Evolutionary conservation across 306 rosid species (phyloP).

Genomic region (Mimosa bimucronata): DNA sequence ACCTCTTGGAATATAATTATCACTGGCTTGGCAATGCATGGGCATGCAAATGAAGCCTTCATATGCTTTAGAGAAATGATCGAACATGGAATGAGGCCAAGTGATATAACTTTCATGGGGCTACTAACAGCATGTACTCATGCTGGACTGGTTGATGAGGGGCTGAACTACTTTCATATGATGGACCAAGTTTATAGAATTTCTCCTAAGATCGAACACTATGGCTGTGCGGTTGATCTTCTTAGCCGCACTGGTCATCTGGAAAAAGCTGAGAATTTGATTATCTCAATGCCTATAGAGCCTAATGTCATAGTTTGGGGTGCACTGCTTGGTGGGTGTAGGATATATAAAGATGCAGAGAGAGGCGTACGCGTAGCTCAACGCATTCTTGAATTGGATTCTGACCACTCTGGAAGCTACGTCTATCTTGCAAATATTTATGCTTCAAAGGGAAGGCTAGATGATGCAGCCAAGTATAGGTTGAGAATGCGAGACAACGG

Average conservation of each 20-base stretch:
- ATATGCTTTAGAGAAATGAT: slow-evolving; percentile 23
- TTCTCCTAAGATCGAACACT: slow-evolving; percentile 24
- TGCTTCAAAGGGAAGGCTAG: slow-evolving; percentile 27
- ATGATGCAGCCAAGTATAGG: slow-evolving; percentile 14
- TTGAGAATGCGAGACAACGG: slow-evolving; percentile 20
- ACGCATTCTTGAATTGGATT: slow-evolving; percentile 22
- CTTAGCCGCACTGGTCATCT: slow-evolving; percentile 19
- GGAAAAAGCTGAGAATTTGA: slow-evolving; percentile 23
- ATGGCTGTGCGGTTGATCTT: slow-evolving; percentile 24
- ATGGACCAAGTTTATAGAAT: slow-evolving; percentile 23
- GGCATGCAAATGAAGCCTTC: slow-evolving; percentile 30
- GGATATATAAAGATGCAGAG: slow-evolving; percentile 17
- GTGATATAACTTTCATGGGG: slow-evolving; percentile 28
- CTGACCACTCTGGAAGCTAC: slow-evolving; percentile 22
- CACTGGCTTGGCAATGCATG: slow-evolving; percentile 29
- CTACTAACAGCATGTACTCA: slow-evolving; percentile 26
- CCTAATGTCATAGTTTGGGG: slow-evolving; percentile 27
- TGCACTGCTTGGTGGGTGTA: slow-evolving; percentile 29
- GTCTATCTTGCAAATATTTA: slow-evolving; percentile 27
- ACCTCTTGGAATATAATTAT: slow-evolving; percentile 17
- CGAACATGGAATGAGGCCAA: slow-evolving; percentile 23
- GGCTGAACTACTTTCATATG: slow-evolving; percentile 22
- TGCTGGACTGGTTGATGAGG: slow-evolving; percentile 21
- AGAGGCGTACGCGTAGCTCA: slow-evolving; percentile 8
- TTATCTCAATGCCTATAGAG: slow-evolving; percentile 16